Percentiles rank a stretch among this genome's conserved stretches.
phyloP scores from a whole-genome alignment of 2,329 filamentous ascomycete genomes.

The Pestalotiopsis fici region DNA sequence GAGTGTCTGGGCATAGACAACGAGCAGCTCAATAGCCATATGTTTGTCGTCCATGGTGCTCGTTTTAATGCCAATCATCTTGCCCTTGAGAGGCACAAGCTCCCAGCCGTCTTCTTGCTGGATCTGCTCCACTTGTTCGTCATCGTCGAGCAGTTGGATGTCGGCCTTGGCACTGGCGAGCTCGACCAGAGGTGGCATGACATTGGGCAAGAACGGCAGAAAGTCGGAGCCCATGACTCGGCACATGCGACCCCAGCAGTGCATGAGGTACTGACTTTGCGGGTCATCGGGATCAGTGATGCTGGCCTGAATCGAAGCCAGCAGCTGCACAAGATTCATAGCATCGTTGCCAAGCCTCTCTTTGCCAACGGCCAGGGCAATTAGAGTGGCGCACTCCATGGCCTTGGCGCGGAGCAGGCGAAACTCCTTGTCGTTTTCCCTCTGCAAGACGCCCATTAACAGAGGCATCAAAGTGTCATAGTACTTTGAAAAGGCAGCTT shows the following conservation, averaged over 20 bases:
- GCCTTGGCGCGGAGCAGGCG: conserved; percentile 90
- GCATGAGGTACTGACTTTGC: conserved; percentile 93
- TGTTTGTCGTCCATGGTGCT: conserved; percentile 98
- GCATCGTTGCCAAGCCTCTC: conserved; percentile 89
- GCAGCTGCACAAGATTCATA: conserved; percentile 80
- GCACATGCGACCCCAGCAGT: conserved; percentile 99
- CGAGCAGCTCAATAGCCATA: conserved; percentile 97
- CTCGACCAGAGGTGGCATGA: conserved; percentile 92
- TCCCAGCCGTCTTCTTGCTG: conserved; percentile 98
- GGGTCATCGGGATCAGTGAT: conserved; percentile 93
- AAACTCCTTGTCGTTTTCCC: conserved; percentile 93
- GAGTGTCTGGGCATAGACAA: conserved; percentile 96
- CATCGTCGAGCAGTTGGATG: conserved; percentile 92
- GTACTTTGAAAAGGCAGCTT: conserved; percentile 92
- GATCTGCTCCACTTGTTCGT: conserved; percentile 89
- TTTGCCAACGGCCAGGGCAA: conserved; percentile 92
- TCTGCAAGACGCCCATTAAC: conserved; percentile 83
- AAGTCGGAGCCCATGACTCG: conserved; percentile 89
- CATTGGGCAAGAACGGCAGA: conserved; percentile 85
- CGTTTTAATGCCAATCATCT: conserved; percentile 97
- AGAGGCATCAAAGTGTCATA: conserved; percentile 96
- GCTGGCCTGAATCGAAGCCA: conserved; percentile 82
- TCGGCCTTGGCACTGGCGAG: conserved; percentile 94
- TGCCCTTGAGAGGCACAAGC: conserved; percentile 92
- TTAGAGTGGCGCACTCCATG: conserved; percentile 98